These are phyloP conservation scores for Alternaria novae-zelandiae DNA, from an alignment of 2,329 filamentous ascomycete species.

Conservation along the genomic window DNA sequence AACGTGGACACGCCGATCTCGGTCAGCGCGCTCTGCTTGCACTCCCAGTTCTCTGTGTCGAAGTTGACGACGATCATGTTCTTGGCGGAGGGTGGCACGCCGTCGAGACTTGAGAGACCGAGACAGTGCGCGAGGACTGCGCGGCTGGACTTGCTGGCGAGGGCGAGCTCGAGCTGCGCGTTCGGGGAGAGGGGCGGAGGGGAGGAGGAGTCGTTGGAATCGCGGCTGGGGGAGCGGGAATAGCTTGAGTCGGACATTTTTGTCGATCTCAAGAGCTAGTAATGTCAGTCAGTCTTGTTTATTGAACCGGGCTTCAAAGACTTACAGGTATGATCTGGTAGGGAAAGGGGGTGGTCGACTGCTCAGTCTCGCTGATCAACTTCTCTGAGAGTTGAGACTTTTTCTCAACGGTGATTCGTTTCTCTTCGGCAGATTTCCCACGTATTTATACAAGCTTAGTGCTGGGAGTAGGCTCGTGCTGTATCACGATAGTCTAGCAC, in stretches of 20 bases:
- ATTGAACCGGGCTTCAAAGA: neutral
- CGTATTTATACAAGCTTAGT: neutral
- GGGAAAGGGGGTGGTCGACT: neutral
- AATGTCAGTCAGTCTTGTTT: neutral
- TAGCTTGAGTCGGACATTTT: neutral
- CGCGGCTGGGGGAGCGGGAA: neutral
- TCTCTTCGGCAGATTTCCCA: neutral
- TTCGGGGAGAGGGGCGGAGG: neutral
- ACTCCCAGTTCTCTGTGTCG: constrained; percentile 18
- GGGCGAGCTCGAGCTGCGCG: neutral
- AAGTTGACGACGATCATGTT: constrained; percentile 14
- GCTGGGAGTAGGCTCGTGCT: neutral
- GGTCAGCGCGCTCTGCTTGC: constrained; percentile 8
- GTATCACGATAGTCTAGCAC: neutral
- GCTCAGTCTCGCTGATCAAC: neutral
- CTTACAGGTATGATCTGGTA: neutral
- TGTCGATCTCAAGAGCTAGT: neutral
- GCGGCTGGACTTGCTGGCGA: neutral
- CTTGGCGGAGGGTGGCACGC: constrained; percentile 1
- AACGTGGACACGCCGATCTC: constrained; percentile 23
- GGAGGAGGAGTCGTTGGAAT: neutral
- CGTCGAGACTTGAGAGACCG: neutral
- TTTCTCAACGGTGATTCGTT: neutral
- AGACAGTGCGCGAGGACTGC: constrained; percentile 5
- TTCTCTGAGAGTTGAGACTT: neutral